These are phyloP conservation scores for Solioccasus polychromus DNA, from an alignment of 768 basidiomycete genomes.

Conservation along the genomic window DNA sequence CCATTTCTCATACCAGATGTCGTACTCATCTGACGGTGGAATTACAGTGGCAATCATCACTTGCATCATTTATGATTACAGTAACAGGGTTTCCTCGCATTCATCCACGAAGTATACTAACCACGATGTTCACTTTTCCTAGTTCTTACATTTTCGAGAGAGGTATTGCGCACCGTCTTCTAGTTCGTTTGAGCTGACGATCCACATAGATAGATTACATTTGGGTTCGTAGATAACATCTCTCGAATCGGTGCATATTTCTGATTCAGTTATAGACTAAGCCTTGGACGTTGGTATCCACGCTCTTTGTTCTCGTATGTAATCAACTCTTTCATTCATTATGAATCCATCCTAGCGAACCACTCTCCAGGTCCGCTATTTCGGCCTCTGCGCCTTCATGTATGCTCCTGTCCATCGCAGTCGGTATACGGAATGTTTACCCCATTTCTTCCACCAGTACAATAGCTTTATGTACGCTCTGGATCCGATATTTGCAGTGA, in stretches of 20 bases:
- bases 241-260: not conserved
- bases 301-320: not conserved
- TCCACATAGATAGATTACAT: conserved; percentile 1
- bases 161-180: too few species aligned
- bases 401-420: not conserved
- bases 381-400: not conserved
- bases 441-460: too few species aligned
- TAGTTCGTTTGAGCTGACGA: too few species aligned
- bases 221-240: conserved; percentile 1
- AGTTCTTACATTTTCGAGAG: conserved; percentile 4
- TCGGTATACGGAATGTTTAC: not conserved
- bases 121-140: too few species aligned
- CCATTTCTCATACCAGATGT: too few species aligned
- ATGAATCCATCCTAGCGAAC: not conserved
- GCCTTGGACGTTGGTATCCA: not conserved
- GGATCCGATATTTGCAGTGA: not conserved
- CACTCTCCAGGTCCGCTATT: conserved; percentile 2
- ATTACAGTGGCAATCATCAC: not conserved
- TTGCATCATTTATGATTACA: conserved; percentile 2
- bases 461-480: too few species aligned
- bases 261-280: not conserved
- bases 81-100: too few species aligned
- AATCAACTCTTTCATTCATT: not conserved
- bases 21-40: not conserved
- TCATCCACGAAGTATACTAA: not conserved